phyloP scores from a whole-genome alignment of 768 basidiomycete species.

The Mycena alexandri region DNA sequence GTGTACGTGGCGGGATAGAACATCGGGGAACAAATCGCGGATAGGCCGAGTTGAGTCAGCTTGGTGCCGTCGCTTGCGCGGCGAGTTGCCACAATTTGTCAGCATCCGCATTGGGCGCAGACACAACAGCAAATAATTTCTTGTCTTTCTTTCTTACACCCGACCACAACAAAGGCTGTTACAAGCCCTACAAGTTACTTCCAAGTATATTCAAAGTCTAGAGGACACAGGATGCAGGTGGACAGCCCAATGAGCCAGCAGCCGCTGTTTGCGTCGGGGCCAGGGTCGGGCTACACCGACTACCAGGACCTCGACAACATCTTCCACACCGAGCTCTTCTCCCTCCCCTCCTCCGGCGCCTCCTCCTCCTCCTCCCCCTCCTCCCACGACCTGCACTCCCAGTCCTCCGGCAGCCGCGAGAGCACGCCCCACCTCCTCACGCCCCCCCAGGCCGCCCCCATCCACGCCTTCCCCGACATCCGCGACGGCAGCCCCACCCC shows the following conservation, averaged over 20 bases:
- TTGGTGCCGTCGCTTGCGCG: too few relatives aligned
- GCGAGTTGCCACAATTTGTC: too few relatives aligned
- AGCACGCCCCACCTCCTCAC: constrained; percentile 60
- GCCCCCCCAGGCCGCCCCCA: constrained; percentile 55
- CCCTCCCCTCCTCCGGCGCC: constrained; percentile 42
- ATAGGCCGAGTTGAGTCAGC: too few relatives aligned
- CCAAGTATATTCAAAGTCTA: too few relatives aligned
- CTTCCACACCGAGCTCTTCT: constrained; percentile 74
- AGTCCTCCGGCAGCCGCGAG: constrained; percentile 57
- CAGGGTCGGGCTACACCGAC: constrained; percentile 38
- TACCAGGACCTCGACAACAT: constrained; percentile 68
- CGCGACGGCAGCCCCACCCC: constrained; percentile 46
- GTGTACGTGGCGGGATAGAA: too few relatives aligned
- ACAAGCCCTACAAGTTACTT: too few relatives aligned
- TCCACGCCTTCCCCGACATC: constrained; percentile 54
- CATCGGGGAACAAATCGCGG: too few relatives aligned
- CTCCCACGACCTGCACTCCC: constrained; percentile 50
- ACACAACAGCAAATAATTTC: too few relatives aligned
- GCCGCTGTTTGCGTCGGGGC: constrained; percentile 41
- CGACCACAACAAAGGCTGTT: too few relatives aligned
- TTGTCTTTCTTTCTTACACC: too few relatives aligned
- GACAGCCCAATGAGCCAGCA: constrained; percentile 50
- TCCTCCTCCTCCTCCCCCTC: constrained; percentile 39
- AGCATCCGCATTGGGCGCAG: too few relatives aligned
- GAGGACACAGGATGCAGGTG: constrained; percentile 51